A percentile compares a stretch with the other conserved stretches of the same genome.
Conservation (phyloP, 2,329 filamentous ascomycete species). For the Penicillium sp. region DNA sequence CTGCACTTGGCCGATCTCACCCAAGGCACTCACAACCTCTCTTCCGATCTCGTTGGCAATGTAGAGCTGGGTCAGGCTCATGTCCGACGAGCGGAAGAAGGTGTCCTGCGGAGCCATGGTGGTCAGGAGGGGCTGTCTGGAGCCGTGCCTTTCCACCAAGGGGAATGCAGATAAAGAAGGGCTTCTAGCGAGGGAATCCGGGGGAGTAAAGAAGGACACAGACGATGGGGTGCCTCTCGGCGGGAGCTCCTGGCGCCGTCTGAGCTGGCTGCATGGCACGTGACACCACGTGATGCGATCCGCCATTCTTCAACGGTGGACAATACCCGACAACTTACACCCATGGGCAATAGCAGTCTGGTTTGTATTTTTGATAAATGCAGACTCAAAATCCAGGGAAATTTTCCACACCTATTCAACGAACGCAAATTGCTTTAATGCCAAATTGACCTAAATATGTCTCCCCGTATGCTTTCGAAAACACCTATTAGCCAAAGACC, state of each 20-base stretch:
- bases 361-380: no score
- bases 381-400: no score
- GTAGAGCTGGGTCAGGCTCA: slow-evolving; percentile 99
- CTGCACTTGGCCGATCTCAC: slow-evolving; percentile 93
- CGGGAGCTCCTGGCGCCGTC: slow-evolving; percentile 12
- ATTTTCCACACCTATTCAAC: no score
- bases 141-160: slow-evolving; percentile 24
- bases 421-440: no score
- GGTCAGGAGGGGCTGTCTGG: slow-evolving; percentile 23
- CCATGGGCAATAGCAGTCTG: no score
- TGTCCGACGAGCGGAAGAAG: slow-evolving; percentile 99
- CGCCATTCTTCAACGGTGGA: no score
- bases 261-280: slow-evolving; percentile 24
- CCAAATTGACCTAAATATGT: no score
- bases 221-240: slow-evolving; percentile 2
- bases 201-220: slow-evolving; percentile 17
- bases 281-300: slow-evolving; percentile 8
- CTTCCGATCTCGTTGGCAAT: slow-evolving; percentile 98
- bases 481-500: no score
- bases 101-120: slow-evolving; percentile 73
- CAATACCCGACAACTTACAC: no score
- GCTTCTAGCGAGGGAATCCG: slow-evolving; percentile 6
- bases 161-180: slow-evolving; percentile 5
- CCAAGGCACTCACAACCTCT: slow-evolving; percentile 93
- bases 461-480: no score